phyloP scores from a whole-genome alignment of 1,284 basidiomycete species.

The Crucibulum parvulum region DNA sequence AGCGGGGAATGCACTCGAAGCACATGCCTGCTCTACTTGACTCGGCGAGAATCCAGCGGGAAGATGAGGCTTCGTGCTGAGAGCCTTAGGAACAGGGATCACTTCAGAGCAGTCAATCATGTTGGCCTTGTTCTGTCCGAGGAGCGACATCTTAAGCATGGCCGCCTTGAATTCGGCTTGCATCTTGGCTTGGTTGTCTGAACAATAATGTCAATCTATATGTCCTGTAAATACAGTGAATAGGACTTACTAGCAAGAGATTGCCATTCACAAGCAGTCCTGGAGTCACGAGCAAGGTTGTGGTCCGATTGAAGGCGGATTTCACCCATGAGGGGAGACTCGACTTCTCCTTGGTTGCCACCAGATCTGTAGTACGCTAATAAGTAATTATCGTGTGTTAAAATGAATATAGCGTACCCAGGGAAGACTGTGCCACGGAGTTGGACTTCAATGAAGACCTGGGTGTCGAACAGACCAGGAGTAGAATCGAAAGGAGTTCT shows the following conservation, averaged over 20 bases:
- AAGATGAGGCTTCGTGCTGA: conserved; percentile 33
- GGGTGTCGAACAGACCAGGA: not conserved
- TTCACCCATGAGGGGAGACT: not conserved
- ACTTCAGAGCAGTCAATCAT: conserved; percentile 46
- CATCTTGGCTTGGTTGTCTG: not conserved
- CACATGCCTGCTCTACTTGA: conserved; percentile 44
- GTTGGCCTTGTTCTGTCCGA: conserved; percentile 3
- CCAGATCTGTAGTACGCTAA: not conserved
- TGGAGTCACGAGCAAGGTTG: not conserved
- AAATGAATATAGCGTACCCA: not conserved
- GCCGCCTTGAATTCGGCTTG: not conserved
- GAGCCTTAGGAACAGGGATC: conserved; percentile 36
- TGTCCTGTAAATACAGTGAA: not conserved
- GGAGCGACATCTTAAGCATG: conserved; percentile 13
- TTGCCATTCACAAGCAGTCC: not conserved
- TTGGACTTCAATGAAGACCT: not conserved
- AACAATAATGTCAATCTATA: not conserved
- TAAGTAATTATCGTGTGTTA: not conserved
- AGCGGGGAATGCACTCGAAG: conserved; percentile 32
- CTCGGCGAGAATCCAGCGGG: conserved; percentile 37
- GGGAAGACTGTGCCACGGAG: not conserved
- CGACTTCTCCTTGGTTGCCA: not conserved
- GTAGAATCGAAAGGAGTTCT: not conserved
- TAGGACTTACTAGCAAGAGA: not conserved
- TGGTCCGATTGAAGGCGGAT: not conserved